Percentiles rank a stretch among this genome's conserved stretches.
phyloP scores from a whole-genome alignment of 2,329 filamentous ascomycete species.

The Penicillium frequentans region DNA sequence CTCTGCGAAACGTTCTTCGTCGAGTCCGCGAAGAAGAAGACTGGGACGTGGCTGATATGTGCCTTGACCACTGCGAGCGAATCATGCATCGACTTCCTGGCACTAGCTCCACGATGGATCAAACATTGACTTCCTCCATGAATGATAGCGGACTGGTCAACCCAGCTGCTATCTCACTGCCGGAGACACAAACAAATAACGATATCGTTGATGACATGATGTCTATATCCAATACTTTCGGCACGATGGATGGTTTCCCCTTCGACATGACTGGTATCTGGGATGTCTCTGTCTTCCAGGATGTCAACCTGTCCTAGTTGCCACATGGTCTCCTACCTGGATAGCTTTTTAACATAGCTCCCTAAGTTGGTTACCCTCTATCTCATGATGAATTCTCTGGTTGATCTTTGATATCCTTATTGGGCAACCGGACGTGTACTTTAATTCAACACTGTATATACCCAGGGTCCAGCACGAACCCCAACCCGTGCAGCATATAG shows the following conservation, averaged over 20 bases:
- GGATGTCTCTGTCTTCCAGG: slow-evolving; percentile 46
- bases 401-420: slow-evolving; percentile 5
- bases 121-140: slow-evolving; percentile 18
- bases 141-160: slow-evolving; percentile 35
- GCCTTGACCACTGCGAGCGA: slow-evolving; percentile 50
- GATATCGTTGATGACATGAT: slow-evolving; percentile 50
- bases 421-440: slow-evolving; percentile 9
- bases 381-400: background rate
- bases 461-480: slow-evolving; percentile 14
- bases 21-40: slow-evolving; percentile 51
- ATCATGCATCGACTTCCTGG: slow-evolving; percentile 44
- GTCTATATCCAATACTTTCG: slow-evolving; percentile 47
- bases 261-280: slow-evolving; percentile 50
- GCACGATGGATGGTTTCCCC: slow-evolving; percentile 47
- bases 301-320: slow-evolving; percentile 32
- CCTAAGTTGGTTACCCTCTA: background rate
- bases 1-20: slow-evolving; percentile 49
- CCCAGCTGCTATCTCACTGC: slow-evolving; percentile 41
- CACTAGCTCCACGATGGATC: slow-evolving; percentile 18
- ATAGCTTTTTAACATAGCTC: too few relatives aligned
- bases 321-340: background rate
- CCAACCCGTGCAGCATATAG: slow-evolving; percentile 3
- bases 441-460: slow-evolving; percentile 19
- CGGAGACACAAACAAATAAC: slow-evolving; percentile 46
- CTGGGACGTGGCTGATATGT: slow-evolving; percentile 59